Evolutionary conservation across 2,329 filamentous ascomycete genomes (phyloP).

Genomic region (Apiospora pterosperma): DNA sequence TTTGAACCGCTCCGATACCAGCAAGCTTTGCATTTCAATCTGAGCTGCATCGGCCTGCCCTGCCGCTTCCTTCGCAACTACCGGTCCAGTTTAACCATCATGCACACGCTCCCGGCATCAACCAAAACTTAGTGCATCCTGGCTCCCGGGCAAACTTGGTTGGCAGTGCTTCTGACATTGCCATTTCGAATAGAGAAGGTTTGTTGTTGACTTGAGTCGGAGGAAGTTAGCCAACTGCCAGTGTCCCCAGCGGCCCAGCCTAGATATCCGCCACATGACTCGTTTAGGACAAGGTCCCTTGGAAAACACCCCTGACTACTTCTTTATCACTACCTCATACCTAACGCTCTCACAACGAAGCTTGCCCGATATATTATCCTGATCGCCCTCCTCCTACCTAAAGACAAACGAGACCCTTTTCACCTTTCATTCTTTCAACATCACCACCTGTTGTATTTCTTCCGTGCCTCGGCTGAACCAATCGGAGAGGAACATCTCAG

Average conservation of each 20-base stretch:
- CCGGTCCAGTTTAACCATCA: neutral
- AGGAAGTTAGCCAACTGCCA: neutral
- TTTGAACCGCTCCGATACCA: neutral
- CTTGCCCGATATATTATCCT: neutral
- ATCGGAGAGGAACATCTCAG: neutral
- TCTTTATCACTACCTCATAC: neutral
- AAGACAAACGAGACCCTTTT: neutral
- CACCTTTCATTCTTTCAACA: neutral
- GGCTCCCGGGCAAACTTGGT: neutral
- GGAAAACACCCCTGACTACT: neutral
- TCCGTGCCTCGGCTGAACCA: neutral
- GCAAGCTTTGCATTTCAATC: neutral
- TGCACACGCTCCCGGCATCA: neutral
- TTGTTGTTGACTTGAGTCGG: neutral
- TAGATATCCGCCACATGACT: neutral
- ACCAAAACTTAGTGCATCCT: neutral
- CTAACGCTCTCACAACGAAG: neutral
- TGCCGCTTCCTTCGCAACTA: neutral
- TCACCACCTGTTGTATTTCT: neutral
- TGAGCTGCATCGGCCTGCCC: neutral
- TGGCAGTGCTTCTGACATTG: neutral
- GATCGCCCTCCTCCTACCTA: neutral
- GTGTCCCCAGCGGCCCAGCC: neutral
- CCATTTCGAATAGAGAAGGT: neutral
- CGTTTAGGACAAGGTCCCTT: neutral